Conservation (phyloP, 305 asterid species). For the Solanum aculeatissimum region DNA sequence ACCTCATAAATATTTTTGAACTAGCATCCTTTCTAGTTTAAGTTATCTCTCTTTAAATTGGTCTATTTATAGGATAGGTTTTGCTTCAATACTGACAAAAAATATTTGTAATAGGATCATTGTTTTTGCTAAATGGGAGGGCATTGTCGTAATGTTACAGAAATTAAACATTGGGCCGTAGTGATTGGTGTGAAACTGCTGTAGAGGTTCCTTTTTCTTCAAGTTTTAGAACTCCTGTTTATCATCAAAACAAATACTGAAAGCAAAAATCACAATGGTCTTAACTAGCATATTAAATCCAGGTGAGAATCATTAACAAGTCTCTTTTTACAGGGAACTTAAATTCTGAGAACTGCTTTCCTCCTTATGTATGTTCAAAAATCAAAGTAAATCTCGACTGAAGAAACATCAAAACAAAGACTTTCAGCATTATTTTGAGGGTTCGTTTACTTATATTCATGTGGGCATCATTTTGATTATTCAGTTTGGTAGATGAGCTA, state of each 20-base stretch:
- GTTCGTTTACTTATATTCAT: not conserved
- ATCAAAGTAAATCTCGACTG: not conserved
- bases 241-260: not conserved
- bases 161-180: not conserved
- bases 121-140: not conserved
- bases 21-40: not conserved
- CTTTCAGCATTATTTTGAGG: not conserved
- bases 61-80: not conserved
- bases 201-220: not conserved
- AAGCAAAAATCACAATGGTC: not conserved
- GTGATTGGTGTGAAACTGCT: not conserved
- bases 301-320: not conserved
- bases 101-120: not conserved
- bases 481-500: not conserved
- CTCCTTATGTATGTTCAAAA: not conserved
- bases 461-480: not conserved
- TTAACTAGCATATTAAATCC: not conserved
- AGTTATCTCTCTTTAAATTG: not conserved
- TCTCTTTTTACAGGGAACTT: too few relatives aligned
- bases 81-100: not conserved
- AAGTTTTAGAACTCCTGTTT: not conserved
- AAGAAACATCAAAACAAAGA: not conserved
- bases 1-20: not conserved
- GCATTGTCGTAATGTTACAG: not conserved
- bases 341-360: not conserved